phyloP scores from a whole-genome alignment of 2,329 filamentous ascomycete species.

The Phialocephala subalpina region DNA sequence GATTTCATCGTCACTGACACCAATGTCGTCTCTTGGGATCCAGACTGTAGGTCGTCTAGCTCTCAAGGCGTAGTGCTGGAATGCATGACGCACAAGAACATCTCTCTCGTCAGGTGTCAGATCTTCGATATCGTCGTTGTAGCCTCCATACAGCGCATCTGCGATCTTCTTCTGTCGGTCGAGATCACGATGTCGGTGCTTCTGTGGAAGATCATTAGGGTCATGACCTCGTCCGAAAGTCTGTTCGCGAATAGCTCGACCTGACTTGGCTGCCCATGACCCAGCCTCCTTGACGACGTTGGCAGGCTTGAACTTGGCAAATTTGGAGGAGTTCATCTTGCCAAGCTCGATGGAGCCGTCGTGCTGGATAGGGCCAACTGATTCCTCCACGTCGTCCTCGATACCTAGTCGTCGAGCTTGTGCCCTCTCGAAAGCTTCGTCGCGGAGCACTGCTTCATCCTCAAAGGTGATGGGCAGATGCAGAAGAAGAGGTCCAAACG shows the following conservation, averaged over 20 bases:
- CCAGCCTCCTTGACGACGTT: slow-evolving; percentile 41
- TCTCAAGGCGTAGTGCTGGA: slow-evolving; percentile 87
- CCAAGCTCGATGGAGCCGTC: slow-evolving; percentile 53
- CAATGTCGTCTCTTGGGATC: slow-evolving; percentile 91
- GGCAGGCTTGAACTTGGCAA: slow-evolving; percentile 40
- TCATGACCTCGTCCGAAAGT: slow-evolving; percentile 53
- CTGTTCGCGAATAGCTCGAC: slow-evolving; percentile 46
- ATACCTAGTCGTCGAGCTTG: slow-evolving; percentile 76
- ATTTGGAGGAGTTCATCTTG: slow-evolving; percentile 48
- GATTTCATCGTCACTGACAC: slow-evolving; percentile 92
- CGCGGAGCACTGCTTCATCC: slow-evolving; percentile 90
- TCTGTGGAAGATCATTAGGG: slow-evolving; percentile 31
- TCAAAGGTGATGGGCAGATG: slow-evolving; percentile 96
- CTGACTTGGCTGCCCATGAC: slow-evolving; percentile 38
- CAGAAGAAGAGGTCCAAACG: slow-evolving; percentile 85
- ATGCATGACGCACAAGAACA: slow-evolving; percentile 83
- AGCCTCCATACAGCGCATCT: slow-evolving; percentile 84
- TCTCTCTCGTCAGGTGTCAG: slow-evolving; percentile 90
- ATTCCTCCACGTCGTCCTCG: slow-evolving; percentile 58
- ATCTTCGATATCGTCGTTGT: slow-evolving; percentile 94
- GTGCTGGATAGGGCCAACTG: slow-evolving; percentile 22
- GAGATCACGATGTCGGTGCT: slow-evolving; percentile 65
- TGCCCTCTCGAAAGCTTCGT: slow-evolving; percentile 84
- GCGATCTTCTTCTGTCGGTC: slow-evolving; percentile 77
- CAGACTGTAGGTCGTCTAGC: slow-evolving; percentile 88